Percentiles rank a stretch among this genome's conserved stretches.
Evolutionary conservation across 2,329 filamentous ascomycete species (phyloP).

Genomic region (Aureobasidium sp.): DNA sequence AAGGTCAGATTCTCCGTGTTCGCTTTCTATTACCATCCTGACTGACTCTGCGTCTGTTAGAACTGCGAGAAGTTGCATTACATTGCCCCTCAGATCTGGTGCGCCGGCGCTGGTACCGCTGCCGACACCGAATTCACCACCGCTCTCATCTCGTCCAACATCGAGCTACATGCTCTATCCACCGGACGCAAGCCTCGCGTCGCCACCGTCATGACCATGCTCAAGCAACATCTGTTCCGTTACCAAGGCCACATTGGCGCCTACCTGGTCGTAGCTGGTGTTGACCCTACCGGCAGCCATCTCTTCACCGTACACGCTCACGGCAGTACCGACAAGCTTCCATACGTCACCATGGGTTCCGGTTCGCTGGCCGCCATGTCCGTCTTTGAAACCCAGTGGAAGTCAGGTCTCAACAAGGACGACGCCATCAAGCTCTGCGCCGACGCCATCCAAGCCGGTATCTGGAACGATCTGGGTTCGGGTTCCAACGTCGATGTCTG

Average conservation of each 20-base stretch:
- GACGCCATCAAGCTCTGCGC: conserved; percentile 76
- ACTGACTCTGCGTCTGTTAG: conserved; percentile 28
- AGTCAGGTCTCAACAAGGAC: conserved; percentile 65
- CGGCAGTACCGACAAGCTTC: conserved; percentile 95
- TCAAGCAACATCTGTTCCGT: conserved; percentile 98
- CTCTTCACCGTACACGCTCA: conserved; percentile 98
- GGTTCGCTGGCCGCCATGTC: conserved; percentile 96
- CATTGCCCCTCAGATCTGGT: conserved; percentile 98
- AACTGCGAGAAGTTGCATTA: conserved; percentile 99
- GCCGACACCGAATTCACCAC: conserved; percentile 99
- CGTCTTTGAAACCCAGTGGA: conserved; percentile 96
- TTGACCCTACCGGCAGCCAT: conserved; percentile 89
- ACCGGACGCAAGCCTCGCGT: conserved; percentile 95
- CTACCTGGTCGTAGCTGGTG: conserved; percentile 93
- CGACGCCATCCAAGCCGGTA: conserved; percentile 89
- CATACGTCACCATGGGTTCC: conserved; percentile 98
- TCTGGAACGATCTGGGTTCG: conserved; percentile 96
- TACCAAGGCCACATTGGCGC: conserved; percentile 97
- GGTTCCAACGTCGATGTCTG: conserved; percentile 97
- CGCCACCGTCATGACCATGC: conserved; percentile 97
- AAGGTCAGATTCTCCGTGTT: conserved; percentile 50
- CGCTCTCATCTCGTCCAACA: conserved; percentile 94
- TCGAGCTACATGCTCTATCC: conserved; percentile 93
- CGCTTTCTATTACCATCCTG: background rate
- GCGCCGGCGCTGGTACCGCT: conserved; percentile 92